Evolutionary conservation across 1,139 yeast species (phyloP), one percentile per base, ranked within the genome.

Genomic region (Sugiyamaella neomexicana): DNA sequence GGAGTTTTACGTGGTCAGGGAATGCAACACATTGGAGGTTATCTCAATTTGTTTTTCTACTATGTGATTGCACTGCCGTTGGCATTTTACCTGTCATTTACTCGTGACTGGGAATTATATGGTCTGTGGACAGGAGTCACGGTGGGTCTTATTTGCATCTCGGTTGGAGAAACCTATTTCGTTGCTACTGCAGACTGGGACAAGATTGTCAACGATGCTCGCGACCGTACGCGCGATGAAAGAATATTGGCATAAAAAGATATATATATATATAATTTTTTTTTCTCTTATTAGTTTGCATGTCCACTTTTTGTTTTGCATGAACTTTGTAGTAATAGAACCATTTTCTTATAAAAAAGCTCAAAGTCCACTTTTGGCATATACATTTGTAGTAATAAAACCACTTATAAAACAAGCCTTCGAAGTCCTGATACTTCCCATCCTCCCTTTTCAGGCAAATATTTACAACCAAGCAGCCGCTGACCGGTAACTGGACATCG

Each of bases 121-220:
- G 98, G 98, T 0, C 73, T 93, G 53, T 93, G 99, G 99, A 63
- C 83, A n/a, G 97, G 97, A 6, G 81, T 89, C 55, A 89, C 93
- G 1, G 68, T 81, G 42, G 97, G 96, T 0, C 79, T 90, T 79
- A 68, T 83, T 37, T 62, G 82, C 34, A 89, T 93, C 58, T 90
- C 90, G 1, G 50, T 78, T 0, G 75, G 80, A 17, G 95, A 91
- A 63, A 68, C 78, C 1, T 75, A 74, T 58, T 78, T 71, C 55
- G 81, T 82, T 6, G 62, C 75, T 34, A 66, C 67, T n/a, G 80
- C 83, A 3, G 75, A 83, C 60, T 84, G 89, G 89, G 72, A 76
- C 2, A 63, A 64, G 32, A 74, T 81, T 25, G 65, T 81, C 39
- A 72, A 70, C 41, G 75, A 72, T 16, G 82, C 85, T 1, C 75